A percentile compares a stretch with the other conserved stretches of the same genome.
Conservation (phyloP, 2,329 filamentous ascomycete genomes). For the Aureobasidium pullulans region DNA sequence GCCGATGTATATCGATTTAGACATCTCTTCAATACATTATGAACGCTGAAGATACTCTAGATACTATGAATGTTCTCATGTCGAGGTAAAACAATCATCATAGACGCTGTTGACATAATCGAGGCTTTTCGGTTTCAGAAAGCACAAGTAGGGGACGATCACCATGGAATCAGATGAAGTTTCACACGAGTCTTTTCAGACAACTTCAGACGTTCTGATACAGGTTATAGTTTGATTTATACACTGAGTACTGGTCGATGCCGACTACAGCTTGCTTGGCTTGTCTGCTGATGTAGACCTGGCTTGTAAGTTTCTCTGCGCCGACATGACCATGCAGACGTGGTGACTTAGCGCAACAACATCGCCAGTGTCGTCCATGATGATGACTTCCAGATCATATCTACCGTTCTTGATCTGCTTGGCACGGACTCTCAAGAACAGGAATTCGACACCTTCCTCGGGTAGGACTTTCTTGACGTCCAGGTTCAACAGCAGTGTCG, state of each 20-base stretch:
- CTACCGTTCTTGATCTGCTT: slow-evolving; percentile 64
- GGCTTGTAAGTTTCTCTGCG: slow-evolving; percentile 55
- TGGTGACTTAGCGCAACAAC: slow-evolving; percentile 63
- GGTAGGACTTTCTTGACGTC: slow-evolving; percentile 70
- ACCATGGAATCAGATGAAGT: no score
- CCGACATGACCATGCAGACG: slow-evolving; percentile 55
- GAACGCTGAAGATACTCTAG: no score
- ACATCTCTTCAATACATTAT: no score
- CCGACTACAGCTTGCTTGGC: slow-evolving; percentile 13
- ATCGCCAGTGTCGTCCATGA: slow-evolving; percentile 58
- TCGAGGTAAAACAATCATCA: no score
- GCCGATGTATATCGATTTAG: no score
- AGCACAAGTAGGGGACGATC: no score
- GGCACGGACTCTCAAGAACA: slow-evolving; percentile 57
- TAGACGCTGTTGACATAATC: no score
- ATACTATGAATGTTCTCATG: no score
- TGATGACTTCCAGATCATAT: slow-evolving; percentile 64
- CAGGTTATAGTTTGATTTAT: not conserved
- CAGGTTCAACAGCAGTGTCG: slow-evolving; percentile 66
- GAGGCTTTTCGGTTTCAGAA: no score
- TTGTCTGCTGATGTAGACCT: slow-evolving; percentile 26
- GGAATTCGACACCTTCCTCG: slow-evolving; percentile 60
- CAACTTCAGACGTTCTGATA: not conserved
- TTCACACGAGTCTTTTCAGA: no score
- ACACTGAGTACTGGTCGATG: not conserved